phyloP scores from a whole-genome alignment of 108 stramenopile genomes.

The Cyclotella kingstonii region DNA sequence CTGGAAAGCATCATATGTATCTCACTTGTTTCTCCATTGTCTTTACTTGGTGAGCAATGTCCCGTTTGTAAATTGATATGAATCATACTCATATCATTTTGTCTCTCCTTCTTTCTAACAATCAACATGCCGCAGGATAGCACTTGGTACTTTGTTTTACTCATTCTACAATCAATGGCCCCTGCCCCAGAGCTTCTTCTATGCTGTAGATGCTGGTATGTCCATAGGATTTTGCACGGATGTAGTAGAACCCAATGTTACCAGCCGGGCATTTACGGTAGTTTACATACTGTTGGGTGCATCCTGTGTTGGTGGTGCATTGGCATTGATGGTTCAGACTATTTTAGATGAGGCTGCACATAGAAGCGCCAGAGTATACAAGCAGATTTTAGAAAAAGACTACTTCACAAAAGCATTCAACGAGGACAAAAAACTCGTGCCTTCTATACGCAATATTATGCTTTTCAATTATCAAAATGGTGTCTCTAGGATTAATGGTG shows the following conservation, averaged over 20 bases:
- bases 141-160: constrained; percentile 65
- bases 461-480: too few species aligned
- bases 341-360: constrained; percentile 50
- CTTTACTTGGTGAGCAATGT: constrained; percentile 19
- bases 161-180: constrained; percentile 68
- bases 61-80: background rate
- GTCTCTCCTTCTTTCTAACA: background rate
- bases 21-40: constrained; percentile 27
- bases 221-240: constrained; percentile 81
- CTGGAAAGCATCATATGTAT: constrained; percentile 33
- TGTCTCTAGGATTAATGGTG: constrained; percentile 4
- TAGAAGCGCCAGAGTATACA: constrained; percentile 32
- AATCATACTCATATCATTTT: background rate
- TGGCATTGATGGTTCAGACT: constrained; percentile 60
- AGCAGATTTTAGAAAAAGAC: constrained; percentile 49
- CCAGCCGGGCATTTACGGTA: constrained; percentile 65
- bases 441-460: too few species aligned
- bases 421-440: background rate
- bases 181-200: constrained; percentile 65
- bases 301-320: constrained; percentile 63
- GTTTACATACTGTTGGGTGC: constrained; percentile 67
- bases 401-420: constrained; percentile 39
- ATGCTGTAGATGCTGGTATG: constrained; percentile 80
- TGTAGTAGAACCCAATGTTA: constrained; percentile 56
- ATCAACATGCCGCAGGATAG: constrained; percentile 22